Conservation (phyloP, 2,329 filamentous ascomycete genomes). For the Ciborinia camelliae region DNA sequence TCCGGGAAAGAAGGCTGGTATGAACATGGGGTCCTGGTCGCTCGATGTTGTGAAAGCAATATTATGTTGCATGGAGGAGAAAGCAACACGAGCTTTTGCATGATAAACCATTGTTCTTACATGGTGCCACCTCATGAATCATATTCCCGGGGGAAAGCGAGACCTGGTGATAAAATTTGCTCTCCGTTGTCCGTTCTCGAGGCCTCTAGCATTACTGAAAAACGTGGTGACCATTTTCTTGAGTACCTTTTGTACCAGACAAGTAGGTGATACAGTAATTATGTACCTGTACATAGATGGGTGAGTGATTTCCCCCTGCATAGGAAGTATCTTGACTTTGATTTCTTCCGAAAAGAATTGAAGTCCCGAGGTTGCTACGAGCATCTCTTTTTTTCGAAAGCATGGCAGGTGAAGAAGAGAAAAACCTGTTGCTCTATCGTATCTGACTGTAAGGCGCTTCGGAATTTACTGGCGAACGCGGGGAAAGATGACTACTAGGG, state of each 20-base stretch:
- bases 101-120: conserved; percentile 9
- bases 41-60: conserved; percentile 18
- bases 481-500: conserved; percentile 10
- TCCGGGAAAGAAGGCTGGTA: conserved; percentile 4
- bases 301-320: background rate
- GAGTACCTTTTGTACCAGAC: background rate
- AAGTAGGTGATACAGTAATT: background rate
- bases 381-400: background rate
- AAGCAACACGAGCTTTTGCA: conserved; percentile 17
- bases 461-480: conserved; percentile 11
- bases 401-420: too few species aligned
- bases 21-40: conserved; percentile 15
- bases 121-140: conserved; percentile 16
- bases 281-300: background rate
- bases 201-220: background rate
- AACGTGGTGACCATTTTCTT: conserved; percentile 2
- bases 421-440: background rate
- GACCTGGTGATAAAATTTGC: conserved; percentile 13
- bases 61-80: conserved; percentile 14
- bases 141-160: conserved; percentile 12
- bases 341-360: background rate
- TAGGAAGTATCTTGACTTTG: background rate
- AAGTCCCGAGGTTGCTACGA: background rate
- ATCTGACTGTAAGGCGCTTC: conserved; percentile 3
- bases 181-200: conserved; percentile 13